phyloP scores from a whole-genome alignment of 139 green algal genomes.

The Chlorokybus atmophyticus region DNA sequence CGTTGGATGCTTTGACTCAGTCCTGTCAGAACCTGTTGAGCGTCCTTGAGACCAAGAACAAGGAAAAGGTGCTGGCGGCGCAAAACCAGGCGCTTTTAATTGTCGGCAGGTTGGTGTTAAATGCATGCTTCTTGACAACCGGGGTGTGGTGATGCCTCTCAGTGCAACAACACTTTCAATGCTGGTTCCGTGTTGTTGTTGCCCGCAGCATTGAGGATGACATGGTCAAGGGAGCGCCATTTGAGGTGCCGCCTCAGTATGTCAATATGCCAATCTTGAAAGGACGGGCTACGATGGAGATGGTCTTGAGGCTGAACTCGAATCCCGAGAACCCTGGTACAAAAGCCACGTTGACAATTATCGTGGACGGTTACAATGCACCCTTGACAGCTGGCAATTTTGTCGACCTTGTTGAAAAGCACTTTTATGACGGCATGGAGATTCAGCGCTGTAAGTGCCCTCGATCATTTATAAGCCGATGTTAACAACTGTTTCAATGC shows the following conservation, averaged over 20 bases:
- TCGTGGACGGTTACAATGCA: slow-evolving; percentile 92
- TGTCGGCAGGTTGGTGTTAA: too few species aligned
- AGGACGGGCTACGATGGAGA: slow-evolving; percentile 82
- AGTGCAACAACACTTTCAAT: too few species aligned
- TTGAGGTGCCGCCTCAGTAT: slow-evolving; percentile 76
- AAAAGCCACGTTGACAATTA: slow-evolving; percentile 46
- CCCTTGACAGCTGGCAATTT: slow-evolving; percentile 86
- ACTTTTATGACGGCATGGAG: slow-evolving; percentile 94
- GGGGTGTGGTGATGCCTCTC: too few species aligned
- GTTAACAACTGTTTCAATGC: not conserved
- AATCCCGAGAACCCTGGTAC: slow-evolving; percentile 20
- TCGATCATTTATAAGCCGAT: too few species aligned
- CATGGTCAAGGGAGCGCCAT: slow-evolving; percentile 90
- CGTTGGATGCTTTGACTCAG: too few species aligned
- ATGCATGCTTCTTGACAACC: too few species aligned
- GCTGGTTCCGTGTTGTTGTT: too few species aligned
- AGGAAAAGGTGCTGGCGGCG: too few species aligned
- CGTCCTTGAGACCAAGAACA: too few species aligned
- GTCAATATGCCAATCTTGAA: slow-evolving; percentile 73
- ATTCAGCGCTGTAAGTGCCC: slow-evolving; percentile 49
- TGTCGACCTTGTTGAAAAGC: slow-evolving; percentile 71
- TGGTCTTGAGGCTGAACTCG: slow-evolving; percentile 55
- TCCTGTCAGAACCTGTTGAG: too few species aligned
- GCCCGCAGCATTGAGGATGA: slow-evolving; percentile 52
- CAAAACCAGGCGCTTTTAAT: too few species aligned